Percentiles rank a stretch among this genome's conserved stretches.
These are phyloP conservation scores for Cordia subcordata DNA, from an alignment of 257 asterid genomes.

Conservation along the genomic window DNA sequence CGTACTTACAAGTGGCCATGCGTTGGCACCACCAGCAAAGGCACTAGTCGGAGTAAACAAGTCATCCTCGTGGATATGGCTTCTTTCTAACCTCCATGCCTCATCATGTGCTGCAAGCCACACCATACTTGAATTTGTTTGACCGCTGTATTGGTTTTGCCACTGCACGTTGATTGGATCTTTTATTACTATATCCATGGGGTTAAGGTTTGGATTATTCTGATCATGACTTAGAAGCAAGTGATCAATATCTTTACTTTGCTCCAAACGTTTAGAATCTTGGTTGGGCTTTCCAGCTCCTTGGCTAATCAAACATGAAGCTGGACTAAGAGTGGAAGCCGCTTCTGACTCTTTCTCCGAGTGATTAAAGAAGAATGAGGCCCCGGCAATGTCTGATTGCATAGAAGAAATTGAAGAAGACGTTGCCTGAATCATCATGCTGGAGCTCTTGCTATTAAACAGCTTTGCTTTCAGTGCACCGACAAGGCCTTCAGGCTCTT, in stretches of 20 bases:
- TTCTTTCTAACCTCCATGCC: conserved; percentile 24
- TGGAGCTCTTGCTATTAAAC: conserved; percentile 27
- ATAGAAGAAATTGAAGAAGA: conserved; percentile 6
- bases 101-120: conserved; percentile 23
- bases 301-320: neutral
- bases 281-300: conserved; percentile 8
- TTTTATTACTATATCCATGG: neutral
- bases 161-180: conserved; percentile 6
- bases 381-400: neutral
- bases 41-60: conserved; percentile 13
- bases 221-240: conserved; percentile 4
- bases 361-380: neutral
- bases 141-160: conserved; percentile 6
- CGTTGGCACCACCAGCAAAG: conserved; percentile 14
- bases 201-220: neutral
- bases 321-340: neutral
- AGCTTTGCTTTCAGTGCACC: conserved; percentile 68
- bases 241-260: neutral
- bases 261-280: conserved; percentile 2
- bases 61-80: conserved; percentile 22
- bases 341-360: neutral
- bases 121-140: conserved; percentile 4
- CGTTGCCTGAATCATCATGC: conserved; percentile 18
- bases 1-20: conserved; percentile 29
- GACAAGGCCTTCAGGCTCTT: conserved; percentile 58